Conservation (phyloP, 2,329 filamentous ascomycete species). For the Grosmannia penicillata region DNA sequence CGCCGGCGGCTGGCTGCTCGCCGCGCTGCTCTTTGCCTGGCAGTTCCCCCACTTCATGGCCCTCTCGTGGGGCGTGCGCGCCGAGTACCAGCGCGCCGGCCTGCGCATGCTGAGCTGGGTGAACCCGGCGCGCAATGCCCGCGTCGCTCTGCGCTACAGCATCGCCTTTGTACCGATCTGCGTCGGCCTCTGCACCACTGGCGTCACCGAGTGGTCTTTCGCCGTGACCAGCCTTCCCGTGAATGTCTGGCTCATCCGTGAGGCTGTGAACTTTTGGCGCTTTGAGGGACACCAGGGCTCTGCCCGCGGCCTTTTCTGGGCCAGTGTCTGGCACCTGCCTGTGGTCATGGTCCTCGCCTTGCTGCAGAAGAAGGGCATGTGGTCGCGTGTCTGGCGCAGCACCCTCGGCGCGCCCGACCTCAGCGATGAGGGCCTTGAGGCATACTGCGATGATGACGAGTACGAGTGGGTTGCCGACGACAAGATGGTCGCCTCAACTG, state of each 20-base stretch:
- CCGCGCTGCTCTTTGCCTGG: constrained; percentile 78
- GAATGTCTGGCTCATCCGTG: constrained; percentile 71
- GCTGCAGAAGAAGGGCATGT: constrained; percentile 85
- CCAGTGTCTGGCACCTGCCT: constrained; percentile 91
- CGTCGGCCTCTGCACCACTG: constrained; percentile 58
- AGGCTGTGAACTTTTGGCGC: constrained; percentile 72
- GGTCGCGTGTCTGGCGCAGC: constrained; percentile 65
- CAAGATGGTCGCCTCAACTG: neutral
- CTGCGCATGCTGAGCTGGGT: constrained; percentile 70
- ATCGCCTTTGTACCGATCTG: constrained; percentile 78
- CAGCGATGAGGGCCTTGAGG: constrained; percentile 35
- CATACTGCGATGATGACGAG: constrained; percentile 27
- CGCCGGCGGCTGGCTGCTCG: constrained; percentile 78
- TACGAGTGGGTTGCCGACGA: constrained; percentile 2
- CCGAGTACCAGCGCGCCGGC: constrained; percentile 67
- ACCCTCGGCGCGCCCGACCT: constrained; percentile 43
- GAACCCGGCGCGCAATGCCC: constrained; percentile 69
- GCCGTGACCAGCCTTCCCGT: constrained; percentile 65
- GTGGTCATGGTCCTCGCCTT: constrained; percentile 81
- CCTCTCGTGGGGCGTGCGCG: constrained; percentile 71
- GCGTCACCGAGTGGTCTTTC: constrained; percentile 78
- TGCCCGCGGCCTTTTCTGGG: constrained; percentile 84
- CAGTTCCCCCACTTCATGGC: constrained; percentile 98
- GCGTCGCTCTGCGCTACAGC: constrained; percentile 80
- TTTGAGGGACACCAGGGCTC: constrained; percentile 64